Evolutionary conservation across 805 yeast species (phyloP).

Genomic region (Metschnikowia noctiluminum): DNA sequence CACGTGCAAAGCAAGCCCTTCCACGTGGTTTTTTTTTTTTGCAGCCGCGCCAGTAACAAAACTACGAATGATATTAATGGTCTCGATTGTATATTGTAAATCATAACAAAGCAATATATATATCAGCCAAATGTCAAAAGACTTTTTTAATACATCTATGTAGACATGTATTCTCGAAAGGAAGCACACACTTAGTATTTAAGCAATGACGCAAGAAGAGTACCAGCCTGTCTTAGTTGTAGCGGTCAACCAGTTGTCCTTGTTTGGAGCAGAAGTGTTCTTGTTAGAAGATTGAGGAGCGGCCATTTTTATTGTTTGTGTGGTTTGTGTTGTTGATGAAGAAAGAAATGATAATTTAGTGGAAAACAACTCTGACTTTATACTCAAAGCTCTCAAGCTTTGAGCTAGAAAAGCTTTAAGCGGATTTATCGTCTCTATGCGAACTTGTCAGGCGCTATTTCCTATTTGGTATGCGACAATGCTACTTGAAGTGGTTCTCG

Average conservation of each 20-base stretch:
- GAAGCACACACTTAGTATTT: neutral
- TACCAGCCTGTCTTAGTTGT: slow-evolving; percentile 2
- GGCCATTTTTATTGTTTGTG: neutral
- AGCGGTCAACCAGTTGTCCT: slow-evolving; percentile 6
- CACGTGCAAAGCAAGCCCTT: neutral
- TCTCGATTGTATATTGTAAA: neutral
- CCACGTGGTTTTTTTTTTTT: neutral
- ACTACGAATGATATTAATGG: neutral
- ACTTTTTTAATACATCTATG: neutral
- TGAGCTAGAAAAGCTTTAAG: neutral
- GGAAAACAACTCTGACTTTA: neutral
- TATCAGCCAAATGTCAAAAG: neutral
- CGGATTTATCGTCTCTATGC: slow-evolving; percentile 1
- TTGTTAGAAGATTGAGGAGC: slow-evolving; percentile 4
- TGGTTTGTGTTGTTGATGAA: neutral
- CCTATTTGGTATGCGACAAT: slow-evolving; percentile 4
- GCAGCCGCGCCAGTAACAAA: neutral
- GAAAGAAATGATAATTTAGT: neutral
- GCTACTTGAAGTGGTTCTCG: neutral
- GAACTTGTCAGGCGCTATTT: neutral
- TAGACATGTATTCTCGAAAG: neutral
- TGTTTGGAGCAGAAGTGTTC: slow-evolving; percentile 2
- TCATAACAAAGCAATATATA: neutral
- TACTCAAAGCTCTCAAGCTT: neutral
- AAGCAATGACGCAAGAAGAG: slow-evolving; percentile 5